Base-by-base conservation (phyloP, 2,329 filamentous ascomycete genomes). In the Pestalotiopsis sp. region DNA sequence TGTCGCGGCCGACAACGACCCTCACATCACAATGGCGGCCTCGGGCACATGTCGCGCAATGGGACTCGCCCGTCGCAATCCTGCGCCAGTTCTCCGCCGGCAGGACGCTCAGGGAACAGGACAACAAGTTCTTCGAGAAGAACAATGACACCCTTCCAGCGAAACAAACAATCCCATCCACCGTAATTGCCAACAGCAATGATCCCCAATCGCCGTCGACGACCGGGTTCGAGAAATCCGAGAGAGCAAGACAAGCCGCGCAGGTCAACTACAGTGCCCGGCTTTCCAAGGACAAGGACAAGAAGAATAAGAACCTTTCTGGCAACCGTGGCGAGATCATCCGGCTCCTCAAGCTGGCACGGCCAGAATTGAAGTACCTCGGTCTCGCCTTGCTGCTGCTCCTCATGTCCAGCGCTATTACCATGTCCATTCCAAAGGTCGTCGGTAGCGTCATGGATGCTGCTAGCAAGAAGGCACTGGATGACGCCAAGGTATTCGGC, bases 371-470 rank as follows among this genome's bases (percentile, higher is more conserved):
- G 38, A 91, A 86, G 77, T 92, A 93, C 80, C 89, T 99, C 17
- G 86, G 85, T 6, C 81, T 92, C 72, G 97, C 97, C 3, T 95
- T 98, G 78, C 79, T 92, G 67, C 92, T 97, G 77, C 86, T 99
- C 65, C 86, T 99, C 69, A 86, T 98, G 71, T 98, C 95, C 17
- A 98, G 95, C 4, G 88, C 90, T 65, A 94, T 99, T 74, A 97
- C 95, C 68, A 97, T 99, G 92, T 95, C 94, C 2, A 93, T 99
- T 69, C 96, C 96, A 1, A 97, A 98, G 78, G 97, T 95, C 0
- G 97, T 99, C 72, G 96, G 96, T 68, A 95, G 95, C 78, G 97
- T 99, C 71, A 85, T 99, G 79, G 96, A 99, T 81, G 89, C 96
- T 66, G 94, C 95, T 9, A 97, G 94, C 11, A 92, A 94, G 76